phyloP scores from a whole-genome alignment of 768 basidiomycete species.

The Mycena vitilis region DNA sequence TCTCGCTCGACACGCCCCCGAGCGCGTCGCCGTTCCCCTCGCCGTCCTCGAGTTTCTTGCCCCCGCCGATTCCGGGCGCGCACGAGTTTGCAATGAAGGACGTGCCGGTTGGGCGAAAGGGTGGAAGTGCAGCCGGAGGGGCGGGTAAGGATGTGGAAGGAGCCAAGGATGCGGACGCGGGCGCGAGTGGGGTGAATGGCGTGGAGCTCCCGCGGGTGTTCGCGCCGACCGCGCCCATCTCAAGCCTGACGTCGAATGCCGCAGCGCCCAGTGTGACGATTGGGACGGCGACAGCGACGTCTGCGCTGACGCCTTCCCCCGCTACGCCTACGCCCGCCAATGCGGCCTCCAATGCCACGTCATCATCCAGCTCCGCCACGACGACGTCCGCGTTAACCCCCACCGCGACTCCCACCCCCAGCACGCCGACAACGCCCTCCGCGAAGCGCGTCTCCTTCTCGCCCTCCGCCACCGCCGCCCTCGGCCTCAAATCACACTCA shows the following conservation, averaged over 20 bases:
- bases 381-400: background rate
- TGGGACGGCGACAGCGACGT: background rate
- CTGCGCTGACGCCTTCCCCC: background rate
- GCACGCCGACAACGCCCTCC: background rate
- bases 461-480: background rate
- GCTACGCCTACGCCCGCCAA: background rate
- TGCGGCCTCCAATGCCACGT: background rate
- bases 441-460: conserved; percentile 33
- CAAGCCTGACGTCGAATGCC: background rate
- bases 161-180: background rate
- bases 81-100: conserved; percentile 75
- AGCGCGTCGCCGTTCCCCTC: conserved; percentile 66
- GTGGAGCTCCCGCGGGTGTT: background rate
- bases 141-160: no score
- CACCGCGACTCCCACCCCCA: background rate
- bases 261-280: background rate
- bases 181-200: background rate
- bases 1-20: conserved; percentile 55
- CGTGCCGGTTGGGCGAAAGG: conserved; percentile 43
- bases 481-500: background rate
- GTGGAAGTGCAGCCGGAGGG: background rate
- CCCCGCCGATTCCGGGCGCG: conserved; percentile 72
- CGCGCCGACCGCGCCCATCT: background rate
- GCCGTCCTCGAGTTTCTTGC: conserved; percentile 74
- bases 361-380: no score